Evolutionary conservation across 768 basidiomycete genomes (phyloP).

Genomic region (Boletus sensibilis): DNA sequence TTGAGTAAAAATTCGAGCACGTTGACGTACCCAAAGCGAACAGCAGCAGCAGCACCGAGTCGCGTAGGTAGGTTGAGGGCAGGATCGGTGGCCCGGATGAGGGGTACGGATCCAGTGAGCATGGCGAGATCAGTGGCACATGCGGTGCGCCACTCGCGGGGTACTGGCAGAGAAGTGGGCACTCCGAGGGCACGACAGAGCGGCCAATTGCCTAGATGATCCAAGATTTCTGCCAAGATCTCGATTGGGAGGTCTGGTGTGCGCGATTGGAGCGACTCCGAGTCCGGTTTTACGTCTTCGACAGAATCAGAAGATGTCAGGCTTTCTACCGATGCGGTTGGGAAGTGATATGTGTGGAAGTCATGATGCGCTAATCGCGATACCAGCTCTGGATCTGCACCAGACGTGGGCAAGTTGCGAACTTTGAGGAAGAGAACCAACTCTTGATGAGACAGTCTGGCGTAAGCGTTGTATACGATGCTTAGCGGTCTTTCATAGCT

Average conservation of each 20-base stretch:
- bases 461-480: conserved; percentile 67
- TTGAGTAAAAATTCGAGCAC: conserved; percentile 73
- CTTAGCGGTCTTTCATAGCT: conserved; percentile 30
- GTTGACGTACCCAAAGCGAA: conserved; percentile 74
- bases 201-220: conserved; percentile 83
- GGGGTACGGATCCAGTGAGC: conserved; percentile 58
- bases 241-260: conserved; percentile 71
- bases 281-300: conserved; percentile 21
- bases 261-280: conserved; percentile 34
- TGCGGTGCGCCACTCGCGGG: conserved; percentile 71
- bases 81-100: conserved; percentile 61
- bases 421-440: conserved; percentile 74
- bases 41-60: conserved; percentile 61
- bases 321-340: conserved; percentile 31
- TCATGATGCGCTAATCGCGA: conserved; percentile 74
- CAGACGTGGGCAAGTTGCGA: conserved; percentile 64
- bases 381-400: conserved; percentile 63
- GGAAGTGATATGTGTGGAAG: conserved; percentile 67
- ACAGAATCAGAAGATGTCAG: conserved; percentile 24
- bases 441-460: conserved; percentile 62
- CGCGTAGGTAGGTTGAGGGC: conserved; percentile 59
- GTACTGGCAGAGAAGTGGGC: conserved; percentile 64
- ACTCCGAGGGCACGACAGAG: conserved; percentile 74
- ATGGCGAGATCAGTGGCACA: conserved; percentile 69
- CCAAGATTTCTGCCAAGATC: conserved; percentile 72